Evolutionary conservation across 495 filamentous ascomycete species (phyloP), one percentile per base, ranked within the genome.

Genomic region (Aspergillus ostianus): DNA sequence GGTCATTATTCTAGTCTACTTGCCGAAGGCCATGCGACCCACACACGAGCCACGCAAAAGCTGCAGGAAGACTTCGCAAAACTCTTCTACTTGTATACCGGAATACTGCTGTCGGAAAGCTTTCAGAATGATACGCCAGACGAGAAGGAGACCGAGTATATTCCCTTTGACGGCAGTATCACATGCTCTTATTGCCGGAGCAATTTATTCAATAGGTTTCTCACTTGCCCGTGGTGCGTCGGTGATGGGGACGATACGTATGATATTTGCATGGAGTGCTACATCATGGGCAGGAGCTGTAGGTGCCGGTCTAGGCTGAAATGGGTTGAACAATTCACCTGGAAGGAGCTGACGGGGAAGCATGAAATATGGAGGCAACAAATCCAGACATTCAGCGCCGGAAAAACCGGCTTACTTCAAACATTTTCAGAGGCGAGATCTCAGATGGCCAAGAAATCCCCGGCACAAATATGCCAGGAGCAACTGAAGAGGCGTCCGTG

Each of bases 181-280:
- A 95, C 91, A 12, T 98, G 94, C 72, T 92, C 93, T 10, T 98
- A 96, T 71, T 98, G 94, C 71, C 82, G 94, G 18, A 90, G 91
- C 56, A 97, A 97, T 64, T 94, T 98, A 51, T 97, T 97, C 80
- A 98, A 98, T 70, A 86, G 93, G 7, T 98, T 98, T 66, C 76
- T 98, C 32, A 95, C 92, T 4, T 98, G 94, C 72, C 87, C 89
- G 41, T 82, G 82, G 44, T 98, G 94, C 68, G 80, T 88, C 29
- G 61, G 73, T 36, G 89, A 83, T 18, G 84, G 84, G 5, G 83
- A 91, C 53, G 88, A 93, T 59, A 84, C 87, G 0, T 98, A 97
- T 67, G 94, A 98, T 67, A 83, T 98, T 13, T 98, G 94, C 69
- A 91, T 98, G 86, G 93, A 98, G 47, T 98, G 94, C 69, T 98